Conservation (phyloP, 495 filamentous ascomycete species). For the Penicillium egyptiacum region DNA sequence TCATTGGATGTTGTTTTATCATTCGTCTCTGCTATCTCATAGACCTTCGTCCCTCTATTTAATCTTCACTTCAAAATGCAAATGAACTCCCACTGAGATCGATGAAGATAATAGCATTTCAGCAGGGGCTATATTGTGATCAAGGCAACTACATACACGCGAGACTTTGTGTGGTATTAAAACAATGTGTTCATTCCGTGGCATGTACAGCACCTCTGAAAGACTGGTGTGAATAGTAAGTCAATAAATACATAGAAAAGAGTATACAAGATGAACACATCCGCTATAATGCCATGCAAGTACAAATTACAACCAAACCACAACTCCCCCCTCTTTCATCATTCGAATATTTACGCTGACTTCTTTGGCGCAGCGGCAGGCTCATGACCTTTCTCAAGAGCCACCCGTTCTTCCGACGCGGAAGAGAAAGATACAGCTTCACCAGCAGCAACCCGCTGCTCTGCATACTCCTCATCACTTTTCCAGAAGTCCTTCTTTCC, state of each 20-base stretch:
- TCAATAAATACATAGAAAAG: conserved; percentile 1
- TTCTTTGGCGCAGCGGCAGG: neutral
- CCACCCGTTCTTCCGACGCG: conserved; percentile 19
- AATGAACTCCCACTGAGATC: no score
- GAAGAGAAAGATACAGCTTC: conserved; percentile 17
- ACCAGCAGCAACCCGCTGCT: conserved; percentile 15
- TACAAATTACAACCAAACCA: neutral
- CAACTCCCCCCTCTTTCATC: neutral
- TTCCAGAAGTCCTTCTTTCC: conserved; percentile 72
- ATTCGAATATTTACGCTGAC: neutral
- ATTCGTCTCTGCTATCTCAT: no score
- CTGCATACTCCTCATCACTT: conserved; percentile 32
- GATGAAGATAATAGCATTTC: no score
- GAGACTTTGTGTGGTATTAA: neutral
- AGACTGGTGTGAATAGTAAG: neutral
- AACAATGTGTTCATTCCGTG: neutral
- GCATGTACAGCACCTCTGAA: neutral
- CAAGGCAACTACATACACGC: neutral
- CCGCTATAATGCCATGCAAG: conserved; percentile 5
- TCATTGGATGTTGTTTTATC: no score
- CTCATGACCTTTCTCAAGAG: conserved; percentile 16
- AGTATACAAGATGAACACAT: conserved; percentile 1
- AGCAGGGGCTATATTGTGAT: no score
- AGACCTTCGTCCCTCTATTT: no score
- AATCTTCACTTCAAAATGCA: no score